Base-by-base conservation (phyloP, 805 yeast genomes). In the Jamesozyma jinghongensis region DNA sequence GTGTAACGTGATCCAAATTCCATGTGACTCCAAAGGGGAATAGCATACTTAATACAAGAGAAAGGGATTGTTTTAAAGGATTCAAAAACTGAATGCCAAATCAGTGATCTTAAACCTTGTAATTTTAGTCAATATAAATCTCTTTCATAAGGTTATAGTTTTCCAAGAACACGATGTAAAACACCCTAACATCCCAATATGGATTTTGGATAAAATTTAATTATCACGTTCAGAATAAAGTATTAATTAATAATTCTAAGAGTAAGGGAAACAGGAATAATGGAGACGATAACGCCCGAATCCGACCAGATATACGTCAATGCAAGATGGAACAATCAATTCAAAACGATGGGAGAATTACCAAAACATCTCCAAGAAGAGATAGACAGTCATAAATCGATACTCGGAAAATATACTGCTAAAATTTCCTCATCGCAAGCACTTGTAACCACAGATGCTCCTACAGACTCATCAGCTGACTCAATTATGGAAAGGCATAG, bases 241-340 rank as follows among this genome's bases (percentile, higher is more conserved):
- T 5, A 22, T 22, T 22, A 6, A 28, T 28, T 28, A 28, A 6
- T 5, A 12, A n/a, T 5, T 11, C 13, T 7, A 31, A n/a, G 5
- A 31, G 18, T 5, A 14, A 31, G 10, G 19, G 6, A 31, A 16
- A 31, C 7, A 31, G 40, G 22, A 31, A 14, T 14, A 37, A 31
- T 31, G 19, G 19, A 14, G 5, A 6, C 33, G 6, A 19, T 5
- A 16, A 5, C 19, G 22, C 18, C 34, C 14, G 51, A 53, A 20
- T 43, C 56, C 14, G 62, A 63, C 19, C 46, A 52, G 3, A 48
- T 51, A 7, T 64, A 65, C 36, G 40, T 54, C 2, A 36, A 54
- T 2, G 19, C 51, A 14, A 49, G 61, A 32, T 53, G 67, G 52
- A 43, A 52, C 5, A 57, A 53, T 30, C 65, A 65, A 36, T 61